A percentile compares a stretch with the other conserved stretches of the same genome.
These are phyloP conservation scores for Starmerella khaoyaiensis DNA, from an alignment of 805 yeast species.

Conservation along the genomic window DNA sequence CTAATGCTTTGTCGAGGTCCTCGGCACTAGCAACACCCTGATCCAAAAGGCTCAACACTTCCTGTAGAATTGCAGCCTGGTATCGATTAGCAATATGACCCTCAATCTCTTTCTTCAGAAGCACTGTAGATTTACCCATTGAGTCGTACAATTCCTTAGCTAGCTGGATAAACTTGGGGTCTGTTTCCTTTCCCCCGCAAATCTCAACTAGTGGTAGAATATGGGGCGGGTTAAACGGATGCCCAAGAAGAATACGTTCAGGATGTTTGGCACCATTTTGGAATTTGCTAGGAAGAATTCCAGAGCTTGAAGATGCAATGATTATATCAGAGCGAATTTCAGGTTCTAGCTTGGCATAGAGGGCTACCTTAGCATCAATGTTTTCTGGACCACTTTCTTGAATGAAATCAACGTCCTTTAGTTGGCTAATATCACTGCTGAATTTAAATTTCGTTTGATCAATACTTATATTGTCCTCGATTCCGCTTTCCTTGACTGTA, in stretches of 20 bases:
- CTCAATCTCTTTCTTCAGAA: conserved; percentile 14
- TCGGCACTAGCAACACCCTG: conserved; percentile 14
- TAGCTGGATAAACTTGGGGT: conserved; percentile 2
- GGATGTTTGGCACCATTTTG: conserved; percentile 14
- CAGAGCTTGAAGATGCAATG: conserved; percentile 13
- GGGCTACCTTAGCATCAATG: conserved; percentile 7
- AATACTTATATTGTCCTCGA: not conserved
- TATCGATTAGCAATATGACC: conserved; percentile 17
- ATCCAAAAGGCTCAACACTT: conserved; percentile 7
- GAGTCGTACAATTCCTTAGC: conserved; percentile 9
- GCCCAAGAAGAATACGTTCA: conserved; percentile 15
- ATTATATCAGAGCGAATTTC: conserved; percentile 10
- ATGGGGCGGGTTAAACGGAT: conserved; percentile 17
- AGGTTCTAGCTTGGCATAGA: conserved; percentile 6
- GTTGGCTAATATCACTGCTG: not conserved
- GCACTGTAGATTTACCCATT: conserved; percentile 10
- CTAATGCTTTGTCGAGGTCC: conserved; percentile 13
- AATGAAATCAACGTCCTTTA: conserved; percentile 11
- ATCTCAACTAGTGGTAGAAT: conserved; percentile 13
- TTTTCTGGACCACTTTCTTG: conserved; percentile 16
- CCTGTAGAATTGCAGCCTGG: conserved; percentile 15
- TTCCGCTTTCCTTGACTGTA: conserved; percentile 10
- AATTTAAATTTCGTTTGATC: conserved; percentile 8
- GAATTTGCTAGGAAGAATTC: conserved; percentile 11
- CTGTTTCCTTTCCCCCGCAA: conserved; percentile 12